phyloP scores from a whole-genome alignment of 441 rosid species.

The Adansonia gregorii region DNA sequence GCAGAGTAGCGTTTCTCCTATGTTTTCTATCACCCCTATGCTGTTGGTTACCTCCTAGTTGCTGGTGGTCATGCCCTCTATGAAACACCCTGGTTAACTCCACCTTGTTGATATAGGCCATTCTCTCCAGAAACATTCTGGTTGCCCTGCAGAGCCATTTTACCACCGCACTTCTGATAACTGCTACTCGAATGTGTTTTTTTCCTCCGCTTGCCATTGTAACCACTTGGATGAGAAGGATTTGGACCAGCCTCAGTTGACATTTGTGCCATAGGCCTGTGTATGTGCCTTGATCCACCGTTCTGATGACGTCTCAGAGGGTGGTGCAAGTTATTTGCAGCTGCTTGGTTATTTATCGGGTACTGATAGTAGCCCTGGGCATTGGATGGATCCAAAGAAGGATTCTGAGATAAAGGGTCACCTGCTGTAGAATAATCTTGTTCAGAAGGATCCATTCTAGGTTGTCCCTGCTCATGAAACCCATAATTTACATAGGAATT shows the following conservation, averaged over 20 bases:
- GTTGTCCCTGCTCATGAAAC: slow-evolving; percentile 36
- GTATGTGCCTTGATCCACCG: slow-evolving; percentile 36
- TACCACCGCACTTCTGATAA: slow-evolving; percentile 1
- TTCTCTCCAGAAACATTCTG: background rate
- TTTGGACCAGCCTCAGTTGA: background rate
- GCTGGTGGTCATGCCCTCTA: background rate
- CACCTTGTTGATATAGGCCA: background rate
- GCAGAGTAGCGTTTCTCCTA: slow-evolving; percentile 42
- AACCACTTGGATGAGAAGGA: background rate
- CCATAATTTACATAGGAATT: slow-evolving; percentile 38
- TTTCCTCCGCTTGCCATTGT: background rate
- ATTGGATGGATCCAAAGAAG: slow-evolving; percentile 25
- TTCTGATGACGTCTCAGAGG: slow-evolving; percentile 33
- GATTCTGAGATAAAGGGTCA: slow-evolving; percentile 18
- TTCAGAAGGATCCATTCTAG: slow-evolving; percentile 31
- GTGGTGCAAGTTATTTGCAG: slow-evolving; percentile 16
- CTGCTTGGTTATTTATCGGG: slow-evolving; percentile 14
- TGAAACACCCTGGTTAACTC: background rate
- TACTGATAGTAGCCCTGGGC: slow-evolving; percentile 21
- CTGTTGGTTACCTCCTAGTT: slow-evolving; percentile 28
- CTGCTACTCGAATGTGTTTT: background rate
- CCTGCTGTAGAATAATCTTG: slow-evolving; percentile 29
- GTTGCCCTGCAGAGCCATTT: background rate
- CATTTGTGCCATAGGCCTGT: slow-evolving; percentile 26
- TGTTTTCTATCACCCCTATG: slow-evolving; percentile 38